Evolutionary conservation across 2,329 filamentous ascomycete genomes (phyloP).

Genomic region (Venturia effusa): DNA sequence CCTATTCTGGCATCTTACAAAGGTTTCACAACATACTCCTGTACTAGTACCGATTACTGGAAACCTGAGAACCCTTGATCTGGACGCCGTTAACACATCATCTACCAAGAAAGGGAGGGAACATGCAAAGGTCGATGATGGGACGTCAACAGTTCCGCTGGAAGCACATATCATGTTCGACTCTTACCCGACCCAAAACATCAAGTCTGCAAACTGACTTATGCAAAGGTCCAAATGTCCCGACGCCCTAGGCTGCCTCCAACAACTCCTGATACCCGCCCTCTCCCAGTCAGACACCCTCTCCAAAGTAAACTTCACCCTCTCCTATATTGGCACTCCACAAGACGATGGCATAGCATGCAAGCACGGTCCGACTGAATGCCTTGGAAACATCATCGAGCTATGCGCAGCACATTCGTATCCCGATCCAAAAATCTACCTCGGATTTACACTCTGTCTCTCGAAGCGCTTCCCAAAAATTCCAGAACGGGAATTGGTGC

Average conservation of each 20-base stretch:
- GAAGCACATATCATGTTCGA: slow-evolving; percentile 82
- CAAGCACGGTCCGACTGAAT: slow-evolving; percentile 82
- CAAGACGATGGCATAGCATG: slow-evolving; percentile 71
- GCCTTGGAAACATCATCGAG: slow-evolving; percentile 87
- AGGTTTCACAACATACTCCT: neutral
- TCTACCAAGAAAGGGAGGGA: neutral
- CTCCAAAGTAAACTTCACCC: slow-evolving; percentile 79
- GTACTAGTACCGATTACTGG: neutral
- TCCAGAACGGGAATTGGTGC: slow-evolving; percentile 64
- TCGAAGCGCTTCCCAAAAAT: slow-evolving; percentile 65
- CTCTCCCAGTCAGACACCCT: slow-evolving; percentile 60
- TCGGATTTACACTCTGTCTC: slow-evolving; percentile 91
- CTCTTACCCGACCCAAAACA: slow-evolving; percentile 12
- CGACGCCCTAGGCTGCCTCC: slow-evolving; percentile 75
- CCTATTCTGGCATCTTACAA: neutral
- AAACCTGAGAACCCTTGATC: neutral
- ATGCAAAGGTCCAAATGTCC: slow-evolving; percentile 59
- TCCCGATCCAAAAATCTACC: slow-evolving; percentile 72
- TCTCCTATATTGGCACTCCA: slow-evolving; percentile 79
- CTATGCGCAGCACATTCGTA: slow-evolving; percentile 80
- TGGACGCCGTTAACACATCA: neutral
- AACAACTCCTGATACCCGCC: slow-evolving; percentile 67
- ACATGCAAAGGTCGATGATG: neutral
- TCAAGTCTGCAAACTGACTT: neutral
- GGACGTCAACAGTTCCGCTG: slow-evolving; percentile 48